phyloP scores from a whole-genome alignment of 495 filamentous ascomycete genomes.

The Penicillium herquei region DNA sequence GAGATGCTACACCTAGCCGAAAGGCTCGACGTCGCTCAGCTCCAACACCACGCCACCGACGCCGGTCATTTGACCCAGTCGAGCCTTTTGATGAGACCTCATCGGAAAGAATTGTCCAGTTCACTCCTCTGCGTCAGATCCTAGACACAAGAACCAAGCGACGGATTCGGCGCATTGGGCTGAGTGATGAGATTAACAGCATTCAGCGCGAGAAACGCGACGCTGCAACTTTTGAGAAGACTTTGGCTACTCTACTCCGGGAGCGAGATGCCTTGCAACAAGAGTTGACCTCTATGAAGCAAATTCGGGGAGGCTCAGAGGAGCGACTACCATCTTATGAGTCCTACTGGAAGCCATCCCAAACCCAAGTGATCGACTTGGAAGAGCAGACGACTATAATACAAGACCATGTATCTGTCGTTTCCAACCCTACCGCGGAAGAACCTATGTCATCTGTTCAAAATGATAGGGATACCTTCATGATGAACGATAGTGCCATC shows the following conservation, averaged over 20 bases:
- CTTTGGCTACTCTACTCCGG: constrained; percentile 40
- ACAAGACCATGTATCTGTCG: constrained; percentile 18
- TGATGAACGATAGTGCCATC: constrained; percentile 33
- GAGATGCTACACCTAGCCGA: constrained; percentile 40
- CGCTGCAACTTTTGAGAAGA: constrained; percentile 46
- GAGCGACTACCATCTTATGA: constrained; percentile 22
- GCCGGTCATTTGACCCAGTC: constrained; percentile 26
- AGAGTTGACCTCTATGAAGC: constrained; percentile 46
- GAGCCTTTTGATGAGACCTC: constrained; percentile 23
- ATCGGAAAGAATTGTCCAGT: constrained; percentile 50
- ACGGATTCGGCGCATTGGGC: constrained; percentile 64
- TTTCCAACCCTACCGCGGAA: constrained; percentile 7
- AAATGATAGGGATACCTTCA: constrained; percentile 30
- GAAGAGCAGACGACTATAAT: constrained; percentile 18
- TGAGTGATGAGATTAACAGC: constrained; percentile 73
- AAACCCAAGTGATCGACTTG: constrained; percentile 20
- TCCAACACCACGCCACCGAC: constrained; percentile 24
- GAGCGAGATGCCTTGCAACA: constrained; percentile 49
- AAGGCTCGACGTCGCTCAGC: constrained; percentile 38
- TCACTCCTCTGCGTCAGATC: constrained; percentile 66
- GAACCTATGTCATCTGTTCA: neutral
- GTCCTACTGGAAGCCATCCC: constrained; percentile 21
- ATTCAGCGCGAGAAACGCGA: constrained; percentile 58
- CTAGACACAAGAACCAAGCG: constrained; percentile 70
- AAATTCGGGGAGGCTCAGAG: constrained; percentile 28